phyloP scores from a whole-genome alignment of 257 asterid species.

The Craterostigma plantagineum region DNA sequence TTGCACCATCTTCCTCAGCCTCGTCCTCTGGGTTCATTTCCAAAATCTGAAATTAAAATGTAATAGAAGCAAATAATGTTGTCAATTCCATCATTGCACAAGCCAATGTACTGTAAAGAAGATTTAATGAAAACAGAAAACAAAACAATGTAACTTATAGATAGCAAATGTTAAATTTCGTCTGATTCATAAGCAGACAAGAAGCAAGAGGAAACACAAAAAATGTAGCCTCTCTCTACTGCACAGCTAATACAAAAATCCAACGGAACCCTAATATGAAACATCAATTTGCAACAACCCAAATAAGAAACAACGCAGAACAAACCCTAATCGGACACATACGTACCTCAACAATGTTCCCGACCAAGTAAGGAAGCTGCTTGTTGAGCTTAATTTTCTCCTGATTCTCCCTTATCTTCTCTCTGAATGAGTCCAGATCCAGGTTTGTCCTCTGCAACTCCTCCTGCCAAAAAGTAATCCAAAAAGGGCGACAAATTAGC shows the following conservation, averaged over 20 bases:
- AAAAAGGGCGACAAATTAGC: neutral
- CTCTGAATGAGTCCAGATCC: constrained; percentile 63
- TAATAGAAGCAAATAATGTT: neutral
- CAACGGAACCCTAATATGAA: no score
- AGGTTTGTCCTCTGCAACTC: constrained; percentile 73
- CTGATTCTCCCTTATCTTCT: constrained; percentile 74
- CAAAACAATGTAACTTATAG: no score
- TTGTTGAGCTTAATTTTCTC: constrained; percentile 79
- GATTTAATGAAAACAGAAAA: no score
- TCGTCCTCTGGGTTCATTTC: constrained; percentile 99
- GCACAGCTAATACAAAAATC: no score
- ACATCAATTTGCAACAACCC: no score
- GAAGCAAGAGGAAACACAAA: no score
- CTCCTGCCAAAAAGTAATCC: constrained; percentile 40
- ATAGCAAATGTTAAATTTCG: no score
- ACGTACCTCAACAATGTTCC: constrained; percentile 75
- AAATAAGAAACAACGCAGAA: no score
- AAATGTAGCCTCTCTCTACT: no score
- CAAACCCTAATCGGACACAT: neutral
- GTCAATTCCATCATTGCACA: no score
- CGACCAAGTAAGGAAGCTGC: constrained; percentile 84
- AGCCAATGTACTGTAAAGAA: no score
- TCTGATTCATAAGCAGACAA: no score
- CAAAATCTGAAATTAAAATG: constrained; percentile 70
- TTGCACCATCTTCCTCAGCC: constrained; percentile 98